Conservation (phyloP, 306 rosid species). For the Cucumis melo region DNA sequence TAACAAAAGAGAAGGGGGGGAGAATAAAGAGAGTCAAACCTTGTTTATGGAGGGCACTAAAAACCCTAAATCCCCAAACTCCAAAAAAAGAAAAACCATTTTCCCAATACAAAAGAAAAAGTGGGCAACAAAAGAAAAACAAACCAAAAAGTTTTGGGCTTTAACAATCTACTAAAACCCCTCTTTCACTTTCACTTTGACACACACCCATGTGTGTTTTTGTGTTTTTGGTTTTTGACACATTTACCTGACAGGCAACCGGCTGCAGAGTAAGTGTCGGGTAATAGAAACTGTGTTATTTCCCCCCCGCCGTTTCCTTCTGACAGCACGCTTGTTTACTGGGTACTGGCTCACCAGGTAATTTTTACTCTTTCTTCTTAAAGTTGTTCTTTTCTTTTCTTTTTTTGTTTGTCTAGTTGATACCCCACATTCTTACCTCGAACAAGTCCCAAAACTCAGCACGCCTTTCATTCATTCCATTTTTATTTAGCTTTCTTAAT, state of each 20-base stretch:
- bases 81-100: neutral
- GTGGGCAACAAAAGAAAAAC: neutral
- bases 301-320: slow-evolving; percentile 33
- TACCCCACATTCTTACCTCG: slow-evolving; percentile 72
- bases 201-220: too few species aligned
- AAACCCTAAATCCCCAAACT: slow-evolving; percentile 16
- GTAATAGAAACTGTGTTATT: slow-evolving; percentile 11
- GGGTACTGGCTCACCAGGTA: slow-evolving; percentile 40
- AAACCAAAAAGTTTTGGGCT: slow-evolving; percentile 1
- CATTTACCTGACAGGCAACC: slow-evolving; percentile 27
- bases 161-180: neutral
- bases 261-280: slow-evolving; percentile 65
- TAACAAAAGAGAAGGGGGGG: too few species aligned
- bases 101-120: slow-evolving; percentile 3
- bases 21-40: slow-evolving; percentile 3
- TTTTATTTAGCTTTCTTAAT: too few species aligned
- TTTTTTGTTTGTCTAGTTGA: slow-evolving; percentile 34
- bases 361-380: too few species aligned
- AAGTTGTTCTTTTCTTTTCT: too few species aligned
- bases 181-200: neutral
- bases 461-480: slow-evolving; percentile 8
- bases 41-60: slow-evolving; percentile 31
- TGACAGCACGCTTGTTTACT: slow-evolving; percentile 46
- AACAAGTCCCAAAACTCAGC: slow-evolving; percentile 18
- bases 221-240: slow-evolving; percentile 19